Evolutionary conservation across 169 alveolate species (phyloP), one percentile per base, ranked within the genome.

Genomic region (Plasmodium gaboni): DNA sequence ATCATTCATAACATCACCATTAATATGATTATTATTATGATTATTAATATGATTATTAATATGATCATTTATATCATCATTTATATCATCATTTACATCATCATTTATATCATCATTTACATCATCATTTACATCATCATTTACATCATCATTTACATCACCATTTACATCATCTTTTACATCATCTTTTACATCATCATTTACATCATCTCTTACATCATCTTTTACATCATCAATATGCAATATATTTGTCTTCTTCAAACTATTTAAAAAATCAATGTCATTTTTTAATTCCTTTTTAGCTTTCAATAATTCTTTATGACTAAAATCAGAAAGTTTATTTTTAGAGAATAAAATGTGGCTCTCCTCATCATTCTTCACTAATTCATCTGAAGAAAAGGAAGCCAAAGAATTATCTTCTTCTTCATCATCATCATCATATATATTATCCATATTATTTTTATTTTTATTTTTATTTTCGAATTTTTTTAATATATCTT

Each of bases 301-400:
- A 15, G 85, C 90, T 51, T 48, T 65, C 6, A 57, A 26, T n/a
- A 70, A 22, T 71, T 80, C 73, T 68, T 80, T 80, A 24, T 8
- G 13, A 42, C 70, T 76, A 26, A 26, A 72, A 12, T 28, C 57
- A 9, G 24, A 51, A 12, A 72, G 50, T n/a, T 53, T 53, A 53
- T 53, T 53, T 5, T 5, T 38, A 38, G 46, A 38, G 7, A 38
- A 5, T 38, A 38, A 38, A 5, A 38, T 38, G 0, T 38, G 46
- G 10, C 46, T 38, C 46, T 38, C 46, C 13, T 55, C 28, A n/a
- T 55, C 22, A 13, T 19, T 15, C 32, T 6, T 44, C 2, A 28
- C 7, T 6, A 68, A 6, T 57, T 78, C 70, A 22, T 46, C 38
- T 38, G 46, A 38, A 8, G 46, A 38, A 5, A 38, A 38, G 46